Evolutionary conservation across 2,329 filamentous ascomycete genomes (phyloP).

Genomic region (Colletotrichum sp.): DNA sequence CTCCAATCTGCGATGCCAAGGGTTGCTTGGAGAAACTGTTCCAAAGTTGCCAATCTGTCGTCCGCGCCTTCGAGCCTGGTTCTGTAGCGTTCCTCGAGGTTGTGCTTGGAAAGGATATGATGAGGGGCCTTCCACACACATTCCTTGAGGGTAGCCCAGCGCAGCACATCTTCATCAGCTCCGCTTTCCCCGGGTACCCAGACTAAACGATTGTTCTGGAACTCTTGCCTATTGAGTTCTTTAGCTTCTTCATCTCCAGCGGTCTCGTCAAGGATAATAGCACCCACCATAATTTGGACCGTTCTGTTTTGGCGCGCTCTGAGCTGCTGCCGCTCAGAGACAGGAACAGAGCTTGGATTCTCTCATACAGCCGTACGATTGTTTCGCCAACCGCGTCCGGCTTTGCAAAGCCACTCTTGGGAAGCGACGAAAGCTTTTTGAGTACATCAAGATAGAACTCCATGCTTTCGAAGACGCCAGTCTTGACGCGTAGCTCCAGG

Average conservation of each 20-base stretch:
- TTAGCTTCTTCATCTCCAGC: accelerated
- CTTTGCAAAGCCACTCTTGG: not conserved
- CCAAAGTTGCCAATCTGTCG: not conserved
- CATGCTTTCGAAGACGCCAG: not conserved
- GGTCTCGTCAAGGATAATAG: accelerated
- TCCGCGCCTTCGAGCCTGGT: not conserved
- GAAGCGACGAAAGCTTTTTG: not conserved
- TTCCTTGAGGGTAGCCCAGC: not conserved
- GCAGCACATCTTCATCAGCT: not conserved
- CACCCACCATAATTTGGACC: not conserved
- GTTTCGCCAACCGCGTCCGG: not conserved
- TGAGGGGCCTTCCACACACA: not conserved
- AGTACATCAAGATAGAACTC: not conserved
- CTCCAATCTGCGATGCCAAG: not conserved
- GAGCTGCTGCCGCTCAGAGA: not conserved
- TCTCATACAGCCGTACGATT: not conserved
- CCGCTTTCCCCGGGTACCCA: not conserved
- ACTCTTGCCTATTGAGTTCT: accelerated
- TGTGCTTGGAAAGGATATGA: not conserved
- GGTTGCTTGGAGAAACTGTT: not conserved
- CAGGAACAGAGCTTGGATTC: not conserved
- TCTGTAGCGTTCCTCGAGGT: not conserved
- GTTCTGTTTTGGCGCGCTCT: not conserved
- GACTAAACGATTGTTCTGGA: not conserved
- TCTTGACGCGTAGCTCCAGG: not conserved